These are phyloP conservation scores for Aristolochia californica DNA, from an alignment of 164 flowering plant genomes.

Conservation along the genomic window DNA sequence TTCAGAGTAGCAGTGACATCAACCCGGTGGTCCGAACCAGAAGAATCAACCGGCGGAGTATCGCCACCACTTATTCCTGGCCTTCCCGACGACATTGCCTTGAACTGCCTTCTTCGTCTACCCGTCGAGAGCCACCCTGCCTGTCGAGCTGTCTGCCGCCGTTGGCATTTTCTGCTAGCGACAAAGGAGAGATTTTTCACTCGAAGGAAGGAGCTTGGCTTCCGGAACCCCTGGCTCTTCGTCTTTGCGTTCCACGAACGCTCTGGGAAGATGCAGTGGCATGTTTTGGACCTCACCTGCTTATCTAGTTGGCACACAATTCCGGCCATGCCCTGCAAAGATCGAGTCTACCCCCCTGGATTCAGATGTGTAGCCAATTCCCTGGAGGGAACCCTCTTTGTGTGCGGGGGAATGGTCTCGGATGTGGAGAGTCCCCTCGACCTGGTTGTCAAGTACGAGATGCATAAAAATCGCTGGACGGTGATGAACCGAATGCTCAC, in stretches of 20 bases:
- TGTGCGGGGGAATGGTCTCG: slow-evolving; percentile 43
- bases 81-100: slow-evolving; percentile 79
- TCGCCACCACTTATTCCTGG: slow-evolving; percentile 52
- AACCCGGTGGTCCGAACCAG: too few relatives aligned
- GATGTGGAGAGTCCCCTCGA: slow-evolving; percentile 47
- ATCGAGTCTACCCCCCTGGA: slow-evolving; percentile 36
- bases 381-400: slow-evolving; percentile 34
- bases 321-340: slow-evolving; percentile 60
- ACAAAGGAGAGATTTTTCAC: slow-evolving; percentile 58
- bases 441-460: slow-evolving; percentile 43
- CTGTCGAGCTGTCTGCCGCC: slow-evolving; percentile 50
- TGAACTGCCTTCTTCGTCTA: slow-evolving; percentile 64
- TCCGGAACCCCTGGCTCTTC: slow-evolving; percentile 59
- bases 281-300: slow-evolving; percentile 40
- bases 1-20: too few relatives aligned
- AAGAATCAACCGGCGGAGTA: too few relatives aligned
- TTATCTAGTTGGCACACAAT: slow-evolving; percentile 47
- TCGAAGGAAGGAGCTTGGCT: slow-evolving; percentile 44
- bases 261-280: slow-evolving; percentile 46
- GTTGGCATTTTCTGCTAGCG: slow-evolving; percentile 57
- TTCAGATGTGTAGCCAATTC: slow-evolving; percentile 40
- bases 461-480: slow-evolving; percentile 48
- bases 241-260: slow-evolving; percentile 40
- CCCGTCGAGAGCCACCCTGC: slow-evolving; percentile 52
- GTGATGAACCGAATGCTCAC: slow-evolving; percentile 50